These are phyloP conservation scores for Rhizomucor pusillus DNA, from an alignment of 371 early-diverging fungal genomes.

Conservation along the genomic window DNA sequence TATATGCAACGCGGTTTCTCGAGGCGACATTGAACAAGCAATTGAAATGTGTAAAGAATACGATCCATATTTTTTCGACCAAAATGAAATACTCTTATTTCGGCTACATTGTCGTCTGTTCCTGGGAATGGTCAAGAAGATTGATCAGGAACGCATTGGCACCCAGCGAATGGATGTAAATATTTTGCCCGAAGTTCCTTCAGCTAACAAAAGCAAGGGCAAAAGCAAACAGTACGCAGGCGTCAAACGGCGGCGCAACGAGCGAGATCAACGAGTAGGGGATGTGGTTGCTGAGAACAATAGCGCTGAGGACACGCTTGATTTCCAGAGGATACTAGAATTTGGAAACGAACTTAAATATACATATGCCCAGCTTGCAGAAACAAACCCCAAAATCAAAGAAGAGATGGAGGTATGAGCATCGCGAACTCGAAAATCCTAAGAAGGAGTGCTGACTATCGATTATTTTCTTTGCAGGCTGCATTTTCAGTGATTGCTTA, in stretches of 20 bases:
- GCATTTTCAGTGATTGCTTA: slow-evolving; percentile 80
- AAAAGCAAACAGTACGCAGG: slow-evolving; percentile 16
- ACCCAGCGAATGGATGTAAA: neutral
- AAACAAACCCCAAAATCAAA: slow-evolving; percentile 7
- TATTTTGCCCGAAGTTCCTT: neutral
- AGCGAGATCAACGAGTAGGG: neutral
- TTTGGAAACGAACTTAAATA: slow-evolving; percentile 68
- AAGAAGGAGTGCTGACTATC: no score
- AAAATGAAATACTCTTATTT: slow-evolving; percentile 60
- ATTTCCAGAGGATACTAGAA: slow-evolving; percentile 37
- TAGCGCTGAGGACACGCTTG: neutral
- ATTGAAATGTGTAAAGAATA: slow-evolving; percentile 50
- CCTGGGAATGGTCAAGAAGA: slow-evolving; percentile 66
- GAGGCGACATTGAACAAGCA: slow-evolving; percentile 69
- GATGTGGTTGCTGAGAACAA: neutral
- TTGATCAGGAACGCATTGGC: slow-evolving; percentile 4
- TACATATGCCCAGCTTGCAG: slow-evolving; percentile 45
- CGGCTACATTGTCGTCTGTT: slow-evolving; percentile 78
- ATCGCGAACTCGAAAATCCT: slow-evolving; percentile 14
- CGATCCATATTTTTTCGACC: slow-evolving; percentile 59
- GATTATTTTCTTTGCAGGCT: slow-evolving; percentile 1
- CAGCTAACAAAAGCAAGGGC: slow-evolving; percentile 12
- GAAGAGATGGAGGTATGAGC: slow-evolving; percentile 5
- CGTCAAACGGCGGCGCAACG: slow-evolving; percentile 27
- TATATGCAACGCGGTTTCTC: slow-evolving; percentile 58